phyloP scores from a whole-genome alignment of 2,329 filamentous ascomycete species.

The Exophiala sideris region DNA sequence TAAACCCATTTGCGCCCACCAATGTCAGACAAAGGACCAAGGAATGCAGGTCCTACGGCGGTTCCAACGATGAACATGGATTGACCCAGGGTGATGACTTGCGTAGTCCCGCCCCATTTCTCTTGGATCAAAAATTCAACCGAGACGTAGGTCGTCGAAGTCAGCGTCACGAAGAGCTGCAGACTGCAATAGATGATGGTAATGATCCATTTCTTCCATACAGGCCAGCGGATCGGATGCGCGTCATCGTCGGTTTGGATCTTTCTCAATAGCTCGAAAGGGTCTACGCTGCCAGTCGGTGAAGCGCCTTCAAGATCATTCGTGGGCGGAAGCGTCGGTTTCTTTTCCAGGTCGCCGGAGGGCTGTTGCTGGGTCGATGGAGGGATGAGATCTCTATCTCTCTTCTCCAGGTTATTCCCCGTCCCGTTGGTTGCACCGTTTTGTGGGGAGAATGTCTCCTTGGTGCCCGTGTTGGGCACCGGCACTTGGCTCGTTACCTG shows the following conservation, averaged over 20 bases:
- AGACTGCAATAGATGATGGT: conserved; percentile 32
- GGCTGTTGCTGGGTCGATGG: not conserved
- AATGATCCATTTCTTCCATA: conserved; percentile 28
- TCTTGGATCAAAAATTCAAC: conserved; percentile 39
- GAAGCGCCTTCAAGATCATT: conserved; percentile 10
- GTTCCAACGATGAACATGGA: conserved; percentile 44
- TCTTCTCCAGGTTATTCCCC: too few relatives aligned
- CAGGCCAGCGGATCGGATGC: conserved; percentile 25
- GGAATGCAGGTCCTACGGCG: conserved; percentile 41
- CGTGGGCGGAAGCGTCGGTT: conserved; percentile 1
- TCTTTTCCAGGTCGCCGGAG: conserved; percentile 5
- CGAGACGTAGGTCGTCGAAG: conserved; percentile 40
- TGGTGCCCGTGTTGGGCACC: not conserved
- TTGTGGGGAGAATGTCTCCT: not conserved
- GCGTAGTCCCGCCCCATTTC: conserved; percentile 37
- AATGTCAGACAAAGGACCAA: conserved; percentile 43
- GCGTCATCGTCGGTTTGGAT: conserved; percentile 19
- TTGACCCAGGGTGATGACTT: conserved; percentile 41
- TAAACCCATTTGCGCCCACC: conserved; percentile 46
- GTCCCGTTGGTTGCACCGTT: too few relatives aligned
- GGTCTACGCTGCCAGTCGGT: conserved; percentile 1
- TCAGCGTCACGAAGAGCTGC: conserved; percentile 40
- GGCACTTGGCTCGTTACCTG: too few relatives aligned
- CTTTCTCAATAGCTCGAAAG: conserved; percentile 18
- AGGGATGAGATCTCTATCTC: too few relatives aligned